Evolutionary conservation across 495 filamentous ascomycete species (phyloP).

Genomic region (Talaromyces nanjingensis): DNA sequence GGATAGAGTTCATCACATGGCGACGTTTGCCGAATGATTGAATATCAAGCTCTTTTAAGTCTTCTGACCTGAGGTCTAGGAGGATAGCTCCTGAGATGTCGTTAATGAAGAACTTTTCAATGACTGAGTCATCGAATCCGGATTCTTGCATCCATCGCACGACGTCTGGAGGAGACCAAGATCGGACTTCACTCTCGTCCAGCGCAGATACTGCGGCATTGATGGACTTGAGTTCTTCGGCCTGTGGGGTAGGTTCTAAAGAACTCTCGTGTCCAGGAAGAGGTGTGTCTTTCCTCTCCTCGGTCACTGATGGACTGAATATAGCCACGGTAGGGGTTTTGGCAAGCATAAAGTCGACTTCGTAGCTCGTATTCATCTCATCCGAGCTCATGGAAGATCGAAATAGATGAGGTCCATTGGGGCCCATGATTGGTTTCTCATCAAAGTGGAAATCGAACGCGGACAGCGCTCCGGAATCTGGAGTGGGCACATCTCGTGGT

Average conservation of each 20-base stretch:
- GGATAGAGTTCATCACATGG: conserved; percentile 77
- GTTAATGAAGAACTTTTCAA: conserved; percentile 81
- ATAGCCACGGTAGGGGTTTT: conserved; percentile 50
- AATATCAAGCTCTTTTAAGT: conserved; percentile 90
- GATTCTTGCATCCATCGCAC: conserved; percentile 69
- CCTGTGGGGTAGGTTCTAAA: conserved; percentile 17
- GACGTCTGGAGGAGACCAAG: conserved; percentile 70
- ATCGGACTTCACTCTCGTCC: conserved; percentile 47
- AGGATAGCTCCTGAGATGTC: conserved; percentile 85
- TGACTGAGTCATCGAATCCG: conserved; percentile 61
- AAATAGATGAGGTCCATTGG: conserved; percentile 85
- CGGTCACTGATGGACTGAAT: conserved; percentile 16
- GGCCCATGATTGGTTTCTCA: conserved; percentile 45
- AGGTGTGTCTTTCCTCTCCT: conserved; percentile 10
- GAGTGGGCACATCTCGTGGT: conserved; percentile 13
- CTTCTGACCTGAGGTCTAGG: conserved; percentile 78
- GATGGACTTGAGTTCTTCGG: conserved; percentile 23
- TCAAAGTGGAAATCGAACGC: conserved; percentile 41
- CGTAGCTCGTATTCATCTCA: conserved; percentile 34
- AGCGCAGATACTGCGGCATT: conserved; percentile 42
- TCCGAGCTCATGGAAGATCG: conserved; percentile 35
- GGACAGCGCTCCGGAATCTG: conserved; percentile 12
- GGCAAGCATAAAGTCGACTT: conserved; percentile 54
- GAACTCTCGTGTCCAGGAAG: conserved; percentile 21
- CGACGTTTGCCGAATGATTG: conserved; percentile 89